phyloP scores from a whole-genome alignment of 2,329 filamentous ascomycete species.

The Colletotrichum theobromicola region DNA sequence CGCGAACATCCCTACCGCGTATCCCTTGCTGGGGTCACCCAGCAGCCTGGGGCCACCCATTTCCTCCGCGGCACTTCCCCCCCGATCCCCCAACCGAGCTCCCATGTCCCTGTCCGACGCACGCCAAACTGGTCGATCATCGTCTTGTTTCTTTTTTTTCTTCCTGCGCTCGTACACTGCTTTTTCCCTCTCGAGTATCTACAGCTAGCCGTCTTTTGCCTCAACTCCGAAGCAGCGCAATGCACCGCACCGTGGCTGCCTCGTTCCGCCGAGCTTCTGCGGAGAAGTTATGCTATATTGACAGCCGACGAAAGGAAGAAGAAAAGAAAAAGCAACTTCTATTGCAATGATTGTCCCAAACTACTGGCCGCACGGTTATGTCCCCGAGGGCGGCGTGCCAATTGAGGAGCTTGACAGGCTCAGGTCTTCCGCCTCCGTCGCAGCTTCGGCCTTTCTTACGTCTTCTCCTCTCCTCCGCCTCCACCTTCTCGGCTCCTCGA shows the following conservation, averaged over 20 bases:
- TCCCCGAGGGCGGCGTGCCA: neutral
- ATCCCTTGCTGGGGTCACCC: constrained; percentile 10
- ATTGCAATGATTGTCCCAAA: neutral
- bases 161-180: too few relatives aligned
- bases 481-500: neutral
- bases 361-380: neutral
- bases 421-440: neutral
- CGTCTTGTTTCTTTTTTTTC: neutral
- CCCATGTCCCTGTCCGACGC: neutral
- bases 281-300: neutral
- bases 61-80: neutral
- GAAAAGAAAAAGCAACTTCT: neutral
- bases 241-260: neutral
- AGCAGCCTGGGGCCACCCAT: neutral
- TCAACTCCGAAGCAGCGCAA: neutral
- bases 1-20: neutral
- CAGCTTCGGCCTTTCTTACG: neutral
- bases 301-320: neutral
- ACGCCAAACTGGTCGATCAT: constrained; percentile 6
- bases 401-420: neutral
- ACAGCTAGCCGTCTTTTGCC: neutral
- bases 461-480: neutral
- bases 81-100: neutral
- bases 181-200: neutral
- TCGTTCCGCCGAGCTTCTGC: neutral